Evolutionary conservation across 306 rosid species (phyloP), one percentile per base, ranked within the genome.

Genomic region (Arachis hypogaea): DNA sequence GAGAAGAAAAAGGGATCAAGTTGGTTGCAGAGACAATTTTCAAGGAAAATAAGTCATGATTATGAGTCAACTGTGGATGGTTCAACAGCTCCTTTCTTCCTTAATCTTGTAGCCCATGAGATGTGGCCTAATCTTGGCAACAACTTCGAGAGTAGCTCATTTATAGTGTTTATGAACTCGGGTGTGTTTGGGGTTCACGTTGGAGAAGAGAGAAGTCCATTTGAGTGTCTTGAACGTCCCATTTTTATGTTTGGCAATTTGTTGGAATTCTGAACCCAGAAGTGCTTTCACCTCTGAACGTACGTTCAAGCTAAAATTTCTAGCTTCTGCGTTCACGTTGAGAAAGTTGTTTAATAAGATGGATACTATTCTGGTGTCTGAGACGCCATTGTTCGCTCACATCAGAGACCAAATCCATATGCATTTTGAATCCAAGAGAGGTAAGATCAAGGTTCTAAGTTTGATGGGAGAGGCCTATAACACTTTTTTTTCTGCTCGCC

Each of bases 11-110:
- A 77, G 68, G 50, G 59, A 2, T 85, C 75, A 60, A 83, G 59
- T 77, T 94, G 98, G 98, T 73, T 87, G 38, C 82, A 70, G 72
- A 86, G 88, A 68, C 87, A 50, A 55, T 12, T 80, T 40, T 77
- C 81, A 8, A 78, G 87, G 60, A 67, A 83, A 71, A 88, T 80
- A 93, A 88, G 86, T 84, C 49, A 44, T 74, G 93, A 89, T 36
- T 74, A 85, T 77, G 92, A 89, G 50, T 49, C 84, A 43, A 74
- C 65, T 12, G 96, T 90, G 73, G 83, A 70, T 38, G 89, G 75
- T 12, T 38, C 42, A 4, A 69, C 63, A 43, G 72, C 63, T 8
- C 44, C 72, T 0, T 63, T 54, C 6, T 52, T 80, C 28, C 10
- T 71, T 18, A 85, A 85, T 11, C 11, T 46, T 3, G 7, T 46